Evolutionary conservation across 2,329 filamentous ascomycete genomes (phyloP).

Genomic region (Gliomastix tumulicola): DNA sequence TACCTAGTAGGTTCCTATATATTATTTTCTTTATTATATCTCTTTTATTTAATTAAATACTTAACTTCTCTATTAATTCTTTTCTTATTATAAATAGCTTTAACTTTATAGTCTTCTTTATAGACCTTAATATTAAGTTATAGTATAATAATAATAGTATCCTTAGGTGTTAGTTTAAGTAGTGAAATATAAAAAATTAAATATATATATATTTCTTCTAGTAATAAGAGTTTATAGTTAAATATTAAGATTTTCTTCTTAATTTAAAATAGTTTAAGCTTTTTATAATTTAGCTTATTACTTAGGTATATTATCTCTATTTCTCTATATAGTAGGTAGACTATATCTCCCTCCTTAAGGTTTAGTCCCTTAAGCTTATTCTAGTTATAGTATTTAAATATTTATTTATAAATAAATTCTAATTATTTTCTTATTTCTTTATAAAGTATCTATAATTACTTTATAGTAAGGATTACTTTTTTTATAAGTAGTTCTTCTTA

Average conservation of each 20-base stretch:
- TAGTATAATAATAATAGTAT: not conserved
- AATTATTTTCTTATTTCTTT: slow-evolving; percentile 6
- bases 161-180: no score
- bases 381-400: slow-evolving; percentile 7
- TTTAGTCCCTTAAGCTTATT: slow-evolving; percentile 9
- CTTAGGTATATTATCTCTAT: no score
- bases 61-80: not conserved
- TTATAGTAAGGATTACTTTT: slow-evolving; percentile 3
- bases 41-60: no score
- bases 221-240: no score
- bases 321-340: slow-evolving; percentile 9
- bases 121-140: not conserved
- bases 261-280: slow-evolving; percentile 11
- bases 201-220: no score
- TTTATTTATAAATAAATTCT: slow-evolving; percentile 5
- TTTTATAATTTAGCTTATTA: slow-evolving; percentile 7
- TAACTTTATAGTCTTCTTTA: not conserved
- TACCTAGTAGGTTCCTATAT: no score
- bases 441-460: no score
- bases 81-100: not conserved
- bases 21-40: no score
- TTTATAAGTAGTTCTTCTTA: slow-evolving; percentile 1
- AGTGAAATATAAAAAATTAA: no score
- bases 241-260: slow-evolving; percentile 7
- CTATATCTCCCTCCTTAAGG: slow-evolving; percentile 8